Evolutionary conservation across 371 early-diverging fungal genomes (phyloP).

Genomic region (Polyrhizophydium stewartii): DNA sequence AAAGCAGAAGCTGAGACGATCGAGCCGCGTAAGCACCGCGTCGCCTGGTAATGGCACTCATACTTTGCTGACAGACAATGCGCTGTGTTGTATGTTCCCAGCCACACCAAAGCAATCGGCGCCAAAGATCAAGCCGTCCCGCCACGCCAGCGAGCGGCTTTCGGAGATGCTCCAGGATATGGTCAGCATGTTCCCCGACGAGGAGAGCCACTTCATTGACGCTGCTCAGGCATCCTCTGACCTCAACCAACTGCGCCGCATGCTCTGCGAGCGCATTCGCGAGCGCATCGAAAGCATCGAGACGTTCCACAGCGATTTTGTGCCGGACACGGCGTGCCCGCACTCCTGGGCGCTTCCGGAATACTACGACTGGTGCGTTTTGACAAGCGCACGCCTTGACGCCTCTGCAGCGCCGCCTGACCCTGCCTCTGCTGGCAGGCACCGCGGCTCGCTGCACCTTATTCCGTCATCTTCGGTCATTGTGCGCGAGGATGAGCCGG

Average conservation of each 20-base stretch:
- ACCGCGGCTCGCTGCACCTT: constrained; percentile 53
- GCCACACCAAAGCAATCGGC: too few species aligned
- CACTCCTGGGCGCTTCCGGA: constrained; percentile 6
- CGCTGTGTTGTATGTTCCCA: too few species aligned
- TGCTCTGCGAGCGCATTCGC: neutral
- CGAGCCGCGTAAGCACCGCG: too few species aligned
- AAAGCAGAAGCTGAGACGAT: too few species aligned
- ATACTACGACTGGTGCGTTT: too few species aligned
- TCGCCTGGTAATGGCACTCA: too few species aligned
- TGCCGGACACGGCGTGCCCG: neutral
- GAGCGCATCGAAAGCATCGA: neutral
- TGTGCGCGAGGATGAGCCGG: constrained; percentile 63
- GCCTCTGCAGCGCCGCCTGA: too few species aligned
- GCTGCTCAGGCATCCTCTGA: neutral
- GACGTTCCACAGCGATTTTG: neutral
- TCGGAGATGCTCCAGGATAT: neutral
- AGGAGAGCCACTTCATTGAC: neutral
- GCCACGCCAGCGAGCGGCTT: neutral
- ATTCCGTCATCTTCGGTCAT: constrained; percentile 74
- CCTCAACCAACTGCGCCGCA: neutral
- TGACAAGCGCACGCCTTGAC: too few species aligned
- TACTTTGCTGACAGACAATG: too few species aligned
- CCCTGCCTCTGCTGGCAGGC: constrained; percentile 1
- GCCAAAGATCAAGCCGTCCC: too few species aligned
- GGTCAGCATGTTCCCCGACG: neutral